Conservation (phyloP, 2,329 filamentous ascomycete species). For the Colletotrichum sp. region DNA sequence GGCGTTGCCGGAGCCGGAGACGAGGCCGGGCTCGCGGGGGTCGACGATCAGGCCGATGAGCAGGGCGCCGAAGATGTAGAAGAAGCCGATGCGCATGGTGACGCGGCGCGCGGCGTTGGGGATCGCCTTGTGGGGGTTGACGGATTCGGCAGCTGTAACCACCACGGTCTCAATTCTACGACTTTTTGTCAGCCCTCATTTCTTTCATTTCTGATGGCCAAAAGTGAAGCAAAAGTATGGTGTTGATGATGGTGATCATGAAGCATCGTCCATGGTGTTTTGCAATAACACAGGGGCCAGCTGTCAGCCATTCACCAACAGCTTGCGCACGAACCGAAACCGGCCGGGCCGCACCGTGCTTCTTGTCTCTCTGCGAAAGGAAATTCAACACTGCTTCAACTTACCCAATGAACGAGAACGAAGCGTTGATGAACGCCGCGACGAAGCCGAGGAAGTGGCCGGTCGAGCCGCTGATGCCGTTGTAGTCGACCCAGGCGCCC, state of each 20-base stretch:
- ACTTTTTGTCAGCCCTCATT: not conserved
- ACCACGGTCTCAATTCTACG: slow-evolving; percentile 45
- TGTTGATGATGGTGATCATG: not conserved
- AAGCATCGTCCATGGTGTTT: not conserved
- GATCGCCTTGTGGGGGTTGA: slow-evolving; percentile 45
- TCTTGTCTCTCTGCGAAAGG: not conserved
- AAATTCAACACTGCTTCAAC: not conserved
- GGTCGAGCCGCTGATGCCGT: slow-evolving; percentile 52
- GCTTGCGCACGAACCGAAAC: not conserved
- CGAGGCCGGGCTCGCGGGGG: slow-evolving; percentile 43
- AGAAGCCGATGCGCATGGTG: slow-evolving; percentile 48
- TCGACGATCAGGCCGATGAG: slow-evolving; percentile 49
- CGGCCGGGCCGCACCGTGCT: too few species aligned
- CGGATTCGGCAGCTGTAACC: slow-evolving; percentile 47
- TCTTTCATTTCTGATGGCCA: not conserved
- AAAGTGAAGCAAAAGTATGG: not conserved
- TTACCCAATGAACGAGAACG: slow-evolving; percentile 22
- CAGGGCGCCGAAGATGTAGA: slow-evolving; percentile 49
- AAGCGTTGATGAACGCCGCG: slow-evolving; percentile 59
- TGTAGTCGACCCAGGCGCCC: slow-evolving; percentile 52
- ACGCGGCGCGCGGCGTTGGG: slow-evolving; percentile 50
- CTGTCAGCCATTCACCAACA: not conserved
- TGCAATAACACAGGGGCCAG: not conserved
- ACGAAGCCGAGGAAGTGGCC: slow-evolving; percentile 62
- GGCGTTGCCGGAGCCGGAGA: slow-evolving; percentile 35